Evolutionary conservation across 108 stramenopile genomes (phyloP).

Genomic region (Seminavis robusta): DNA sequence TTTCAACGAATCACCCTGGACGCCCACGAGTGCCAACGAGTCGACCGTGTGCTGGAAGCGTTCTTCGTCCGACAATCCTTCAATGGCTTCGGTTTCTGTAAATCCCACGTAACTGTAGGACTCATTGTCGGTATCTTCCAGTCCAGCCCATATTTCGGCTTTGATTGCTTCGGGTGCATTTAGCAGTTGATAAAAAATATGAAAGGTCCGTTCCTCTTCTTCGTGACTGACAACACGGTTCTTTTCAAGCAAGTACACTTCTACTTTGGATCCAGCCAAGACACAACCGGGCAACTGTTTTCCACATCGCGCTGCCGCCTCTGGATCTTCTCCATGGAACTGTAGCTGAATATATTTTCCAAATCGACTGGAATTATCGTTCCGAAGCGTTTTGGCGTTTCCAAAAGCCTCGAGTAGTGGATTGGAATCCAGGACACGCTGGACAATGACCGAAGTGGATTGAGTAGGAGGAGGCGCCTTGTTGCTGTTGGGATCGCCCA

Average conservation of each 20-base stretch:
- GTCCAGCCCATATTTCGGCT: conserved; percentile 59
- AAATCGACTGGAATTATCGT: conserved; percentile 85
- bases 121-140: conserved; percentile 62
- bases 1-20: conserved; percentile 50
- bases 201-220: conserved; percentile 94
- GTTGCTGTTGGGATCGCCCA: too few species aligned
- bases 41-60: conserved; percentile 68
- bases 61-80: conserved; percentile 75
- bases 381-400: conserved; percentile 86
- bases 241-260: conserved; percentile 97
- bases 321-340: conserved; percentile 60
- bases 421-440: conserved; percentile 83
- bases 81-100: conserved; percentile 49
- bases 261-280: conserved; percentile 70
- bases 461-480: not conserved
- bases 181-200: conserved; percentile 97
- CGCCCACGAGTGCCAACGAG: conserved; percentile 60
- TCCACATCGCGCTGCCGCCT: conserved; percentile 34
- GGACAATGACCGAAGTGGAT: conserved; percentile 41
- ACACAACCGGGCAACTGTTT: conserved; percentile 51
- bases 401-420: conserved; percentile 91
- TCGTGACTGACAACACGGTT: conserved; percentile 91
- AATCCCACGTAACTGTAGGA: conserved; percentile 67
- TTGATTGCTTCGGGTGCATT: conserved; percentile 72
- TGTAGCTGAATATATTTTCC: conserved; percentile 88